Evolutionary conservation across 2,329 filamentous ascomycete genomes (phyloP).

Genomic region (Chaetomiaceae sp.): DNA sequence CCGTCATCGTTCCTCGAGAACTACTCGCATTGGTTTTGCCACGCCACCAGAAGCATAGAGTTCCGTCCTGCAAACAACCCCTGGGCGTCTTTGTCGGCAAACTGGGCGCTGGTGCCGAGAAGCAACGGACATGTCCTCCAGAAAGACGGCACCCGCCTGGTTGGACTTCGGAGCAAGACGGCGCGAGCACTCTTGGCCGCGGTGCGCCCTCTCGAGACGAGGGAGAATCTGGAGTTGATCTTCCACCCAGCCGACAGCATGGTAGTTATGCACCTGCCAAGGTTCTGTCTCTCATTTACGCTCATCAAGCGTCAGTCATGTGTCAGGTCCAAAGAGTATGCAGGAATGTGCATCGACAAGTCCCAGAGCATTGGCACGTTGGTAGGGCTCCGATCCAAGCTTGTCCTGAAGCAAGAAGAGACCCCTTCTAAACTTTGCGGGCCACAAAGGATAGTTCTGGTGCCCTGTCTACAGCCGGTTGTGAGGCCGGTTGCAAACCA

Average conservation of each 20-base stretch:
- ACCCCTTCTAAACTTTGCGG: not conserved
- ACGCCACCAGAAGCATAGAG: slow-evolving; percentile 11
- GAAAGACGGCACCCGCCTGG: slow-evolving; percentile 19
- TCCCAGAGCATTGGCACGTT: slow-evolving; percentile 45
- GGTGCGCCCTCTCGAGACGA: slow-evolving; percentile 36
- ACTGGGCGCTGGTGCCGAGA: slow-evolving; percentile 11
- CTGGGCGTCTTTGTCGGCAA: slow-evolving; percentile 10
- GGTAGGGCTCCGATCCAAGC: slow-evolving; percentile 45
- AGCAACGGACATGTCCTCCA: not conserved
- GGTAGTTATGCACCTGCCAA: slow-evolving; percentile 43
- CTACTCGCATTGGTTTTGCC: slow-evolving; percentile 20
- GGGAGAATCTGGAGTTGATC: slow-evolving; percentile 34
- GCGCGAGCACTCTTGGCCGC: slow-evolving; percentile 31
- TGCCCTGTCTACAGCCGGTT: slow-evolving; percentile 35
- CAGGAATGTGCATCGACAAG: slow-evolving; percentile 45
- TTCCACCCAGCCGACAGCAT: slow-evolving; percentile 14
- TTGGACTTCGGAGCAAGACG: slow-evolving; percentile 36
- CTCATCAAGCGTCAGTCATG: slow-evolving; percentile 27
- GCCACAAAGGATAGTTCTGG: slow-evolving; percentile 30
- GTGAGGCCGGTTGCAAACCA: slow-evolving; percentile 26
- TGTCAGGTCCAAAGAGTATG: slow-evolving; percentile 46
- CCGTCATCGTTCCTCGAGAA: slow-evolving; percentile 16
- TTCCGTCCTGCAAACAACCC: slow-evolving; percentile 12
- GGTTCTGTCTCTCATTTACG: slow-evolving; percentile 45
- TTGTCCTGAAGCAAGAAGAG: slow-evolving; percentile 39